A percentile compares a stretch with the other conserved stretches of the same genome.
phyloP scores from a whole-genome alignment of 1,139 yeast species.

The Nakaseomyces glabratus region DNA sequence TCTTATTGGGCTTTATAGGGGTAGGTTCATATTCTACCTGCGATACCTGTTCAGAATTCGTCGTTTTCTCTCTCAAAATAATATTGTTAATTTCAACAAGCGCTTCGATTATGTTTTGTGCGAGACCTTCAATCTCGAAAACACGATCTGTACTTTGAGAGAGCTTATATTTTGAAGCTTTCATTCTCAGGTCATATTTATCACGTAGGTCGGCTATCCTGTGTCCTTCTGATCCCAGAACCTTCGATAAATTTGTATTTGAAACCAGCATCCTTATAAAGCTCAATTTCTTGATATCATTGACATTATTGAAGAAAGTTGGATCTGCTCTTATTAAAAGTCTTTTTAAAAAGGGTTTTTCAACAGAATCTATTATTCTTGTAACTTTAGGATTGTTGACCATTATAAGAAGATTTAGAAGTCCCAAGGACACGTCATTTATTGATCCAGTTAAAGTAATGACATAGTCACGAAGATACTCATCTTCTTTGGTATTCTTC shows the following conservation, averaged over 20 bases:
- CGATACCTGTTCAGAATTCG: too few species aligned
- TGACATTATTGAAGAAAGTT: slow-evolving; percentile 18
- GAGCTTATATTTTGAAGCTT: slow-evolving; percentile 74
- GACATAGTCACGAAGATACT: background rate
- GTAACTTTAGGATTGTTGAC: background rate
- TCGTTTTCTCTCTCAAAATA: slow-evolving; percentile 15
- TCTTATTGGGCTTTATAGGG: too few species aligned
- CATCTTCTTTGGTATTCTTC: background rate
- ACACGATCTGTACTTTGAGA: slow-evolving; percentile 79
- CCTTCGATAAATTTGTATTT: slow-evolving; percentile 79
- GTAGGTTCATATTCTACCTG: too few species aligned
- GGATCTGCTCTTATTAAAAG: slow-evolving; percentile 22
- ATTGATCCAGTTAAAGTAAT: background rate
- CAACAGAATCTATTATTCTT: background rate
- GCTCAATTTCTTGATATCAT: slow-evolving; percentile 17
- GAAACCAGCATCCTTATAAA: slow-evolving; percentile 63
- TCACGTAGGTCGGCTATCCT: slow-evolving; percentile 74
- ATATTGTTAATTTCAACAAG: slow-evolving; percentile 35
- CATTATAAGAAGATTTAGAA: background rate
- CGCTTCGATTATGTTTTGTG: slow-evolving; percentile 59
- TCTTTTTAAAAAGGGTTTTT: slow-evolving; percentile 24
- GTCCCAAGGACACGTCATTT: slow-evolving; percentile 4
- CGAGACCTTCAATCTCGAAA: slow-evolving; percentile 78
- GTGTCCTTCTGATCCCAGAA: slow-evolving; percentile 76
- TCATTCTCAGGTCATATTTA: slow-evolving; percentile 60